Evolutionary conservation across 495 filamentous ascomycete genomes (phyloP), one percentile per base, ranked within the genome.

Genomic region (Penicillium turbatum): DNA sequence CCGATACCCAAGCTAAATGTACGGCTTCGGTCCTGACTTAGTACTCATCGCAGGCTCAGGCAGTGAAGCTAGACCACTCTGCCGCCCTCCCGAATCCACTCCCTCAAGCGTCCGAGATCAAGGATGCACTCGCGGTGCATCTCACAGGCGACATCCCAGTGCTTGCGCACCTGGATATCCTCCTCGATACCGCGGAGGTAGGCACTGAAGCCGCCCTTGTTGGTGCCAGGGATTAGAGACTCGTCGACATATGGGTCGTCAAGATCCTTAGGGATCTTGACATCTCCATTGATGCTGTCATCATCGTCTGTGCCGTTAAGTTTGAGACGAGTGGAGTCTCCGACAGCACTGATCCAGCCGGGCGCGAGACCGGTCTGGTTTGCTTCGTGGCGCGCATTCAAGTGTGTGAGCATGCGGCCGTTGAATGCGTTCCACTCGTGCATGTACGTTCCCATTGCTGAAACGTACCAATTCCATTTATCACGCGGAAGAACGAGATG

Each of bases 381-480:
- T 19, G 77, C 66, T 9, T 71, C 68, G 63, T 88, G 80, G 12
- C 89, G 79, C 0, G 79, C 74, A 10, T 74, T 69, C 60, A 96
- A 87, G 57, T 95, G 86, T 2, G 73, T 64, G 2, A 86, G 64
- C 62, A 95, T 86, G 46, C 77, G 73, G 12, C 69, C 70, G 58
- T 87, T 84, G 68, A 85, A 93, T 0, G 48, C 59, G 46, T 81
- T 78, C 83, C 85, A 96, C 17, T 81, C 78, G n/a, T 64, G 64
- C 69, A 92, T 77, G 68, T 96, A 96, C 1, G 62, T 56, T 13
- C 76, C 67, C 74, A 95, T 89, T 10, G 78, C 72, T 1, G 67
- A 65, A 3, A 83, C 72, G 62, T 91, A 93, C 7, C 69, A 72
- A 15, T 72, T 67, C 79, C 82, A 89, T 11, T 78, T 73, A 0